Percentiles rank a stretch among this genome's conserved stretches.
These are phyloP conservation scores for Nematocida sp. DNA, from an alignment of 371 early-diverging fungal genomes.

Conservation along the genomic window DNA sequence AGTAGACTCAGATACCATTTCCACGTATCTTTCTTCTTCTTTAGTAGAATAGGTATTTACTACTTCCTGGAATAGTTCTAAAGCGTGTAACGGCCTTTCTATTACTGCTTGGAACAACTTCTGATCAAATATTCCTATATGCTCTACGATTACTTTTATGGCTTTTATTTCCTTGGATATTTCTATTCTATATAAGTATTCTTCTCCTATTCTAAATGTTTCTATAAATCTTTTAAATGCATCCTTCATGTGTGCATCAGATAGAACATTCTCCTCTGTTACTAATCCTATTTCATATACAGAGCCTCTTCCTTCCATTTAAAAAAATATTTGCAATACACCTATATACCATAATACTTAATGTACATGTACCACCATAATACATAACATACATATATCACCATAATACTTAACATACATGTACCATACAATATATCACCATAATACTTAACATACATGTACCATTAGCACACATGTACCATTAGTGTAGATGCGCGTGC, in stretches of 20 bases:
- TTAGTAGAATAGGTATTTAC: background rate
- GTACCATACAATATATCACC: too few species aligned
- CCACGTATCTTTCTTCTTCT: conserved; percentile 30
- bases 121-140: conserved; percentile 47
- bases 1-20: conserved; percentile 42
- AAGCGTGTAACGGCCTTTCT: conserved; percentile 35
- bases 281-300: conserved; percentile 44
- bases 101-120: conserved; percentile 35
- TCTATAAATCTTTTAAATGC: conserved; percentile 33
- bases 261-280: conserved; percentile 18
- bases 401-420: too few species aligned
- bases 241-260: conserved; percentile 38
- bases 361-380: too few species aligned
- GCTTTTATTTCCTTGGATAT: conserved; percentile 14
- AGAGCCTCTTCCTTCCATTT: conserved; percentile 16
- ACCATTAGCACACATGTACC: too few species aligned
- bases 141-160: conserved; percentile 38
- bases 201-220: conserved; percentile 53
- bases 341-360: too few species aligned
- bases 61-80: conserved; percentile 33
- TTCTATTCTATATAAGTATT: conserved; percentile 49
- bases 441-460: too few species aligned
- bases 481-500: too few species aligned
- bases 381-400: too few species aligned
- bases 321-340: too few species aligned